phyloP scores from a whole-genome alignment of 257 asterid species.

The Solanum corneliomulleri region DNA sequence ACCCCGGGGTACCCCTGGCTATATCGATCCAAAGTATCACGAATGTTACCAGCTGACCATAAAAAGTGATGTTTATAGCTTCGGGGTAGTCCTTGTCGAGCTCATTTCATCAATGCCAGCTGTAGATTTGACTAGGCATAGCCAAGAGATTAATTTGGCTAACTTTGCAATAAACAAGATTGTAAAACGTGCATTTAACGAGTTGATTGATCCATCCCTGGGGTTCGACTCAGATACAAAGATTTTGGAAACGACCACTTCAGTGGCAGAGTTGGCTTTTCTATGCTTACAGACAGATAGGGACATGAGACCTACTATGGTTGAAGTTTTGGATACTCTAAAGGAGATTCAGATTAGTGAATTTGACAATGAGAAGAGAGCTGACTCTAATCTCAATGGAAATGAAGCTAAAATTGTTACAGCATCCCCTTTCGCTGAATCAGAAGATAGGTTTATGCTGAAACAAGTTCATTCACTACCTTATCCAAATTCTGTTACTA shows the following conservation, averaged over 20 bases:
- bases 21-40: not conserved
- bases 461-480: not conserved
- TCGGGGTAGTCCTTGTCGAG: slow-evolving; percentile 1
- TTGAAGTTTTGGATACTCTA: not conserved
- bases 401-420: not conserved
- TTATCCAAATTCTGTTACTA: not conserved
- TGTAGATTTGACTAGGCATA: not conserved
- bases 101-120: not conserved
- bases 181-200: not conserved
- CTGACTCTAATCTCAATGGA: not conserved
- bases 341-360: not conserved
- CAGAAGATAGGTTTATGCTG: not conserved
- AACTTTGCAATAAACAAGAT: not conserved
- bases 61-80: slow-evolving; percentile 1
- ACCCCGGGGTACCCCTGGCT: not conserved
- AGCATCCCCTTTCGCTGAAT: not conserved
- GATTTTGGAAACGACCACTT: not conserved
- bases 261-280: slow-evolving; percentile 2
- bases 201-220: not conserved
- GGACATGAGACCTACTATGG: not conserved
- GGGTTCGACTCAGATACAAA: not conserved
- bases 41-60: not conserved
- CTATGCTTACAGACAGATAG: not conserved
- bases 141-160: not conserved
- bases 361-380: not conserved